Conservation (phyloP, 2,329 filamentous ascomycete genomes). For the Neurospora sp. region DNA sequence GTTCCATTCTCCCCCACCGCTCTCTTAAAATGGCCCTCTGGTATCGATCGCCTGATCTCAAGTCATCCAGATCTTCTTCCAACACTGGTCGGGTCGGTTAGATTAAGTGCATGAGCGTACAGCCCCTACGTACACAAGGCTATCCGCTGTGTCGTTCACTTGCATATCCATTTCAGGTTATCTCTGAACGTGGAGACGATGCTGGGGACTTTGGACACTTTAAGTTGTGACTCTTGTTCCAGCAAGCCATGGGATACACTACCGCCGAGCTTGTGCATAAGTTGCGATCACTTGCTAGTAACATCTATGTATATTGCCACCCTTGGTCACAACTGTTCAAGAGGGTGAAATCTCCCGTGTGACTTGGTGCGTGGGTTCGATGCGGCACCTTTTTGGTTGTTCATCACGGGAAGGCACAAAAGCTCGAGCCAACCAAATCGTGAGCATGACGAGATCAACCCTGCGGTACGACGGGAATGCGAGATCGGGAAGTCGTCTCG, state of each 20-base stretch:
- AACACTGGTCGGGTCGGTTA: background rate
- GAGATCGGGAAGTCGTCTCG: background rate
- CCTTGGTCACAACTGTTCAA: background rate
- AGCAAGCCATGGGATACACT: background rate
- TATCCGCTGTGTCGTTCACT: background rate
- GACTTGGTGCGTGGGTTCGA: background rate
- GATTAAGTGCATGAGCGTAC: background rate
- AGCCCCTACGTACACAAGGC: background rate
- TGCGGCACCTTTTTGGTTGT: background rate
- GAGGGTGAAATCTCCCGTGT: background rate
- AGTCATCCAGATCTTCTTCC: background rate
- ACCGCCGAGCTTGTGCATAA: background rate
- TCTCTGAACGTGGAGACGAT: background rate
- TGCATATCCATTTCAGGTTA: background rate
- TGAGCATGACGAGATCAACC: background rate
- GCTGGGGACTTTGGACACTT: background rate
- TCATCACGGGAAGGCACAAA: background rate
- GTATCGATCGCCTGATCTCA: background rate
- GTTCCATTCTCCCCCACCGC: background rate
- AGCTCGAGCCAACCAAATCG: background rate
- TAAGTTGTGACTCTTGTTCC: background rate
- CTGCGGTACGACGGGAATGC: background rate
- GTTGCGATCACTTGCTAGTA: background rate
- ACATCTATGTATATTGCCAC: background rate
- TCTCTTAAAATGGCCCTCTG: background rate